Evolutionary conservation across 257 asterid genomes (phyloP).

Genomic region (Penstemon eatonii): DNA sequence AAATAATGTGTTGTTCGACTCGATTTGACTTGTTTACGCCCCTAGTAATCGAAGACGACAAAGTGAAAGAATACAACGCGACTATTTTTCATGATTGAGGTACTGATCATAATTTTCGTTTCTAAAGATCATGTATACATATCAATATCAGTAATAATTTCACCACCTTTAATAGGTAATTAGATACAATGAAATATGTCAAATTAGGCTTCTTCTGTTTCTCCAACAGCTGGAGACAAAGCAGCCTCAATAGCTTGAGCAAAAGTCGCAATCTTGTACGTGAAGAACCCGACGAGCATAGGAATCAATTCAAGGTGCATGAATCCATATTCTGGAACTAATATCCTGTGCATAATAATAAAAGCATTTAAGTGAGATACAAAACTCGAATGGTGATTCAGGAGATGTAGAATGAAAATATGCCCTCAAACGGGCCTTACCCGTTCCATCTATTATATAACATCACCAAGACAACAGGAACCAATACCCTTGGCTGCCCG

Average conservation of each 20-base stretch:
- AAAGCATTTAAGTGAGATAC: conserved; percentile 1
- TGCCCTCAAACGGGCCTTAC: conserved; percentile 34
- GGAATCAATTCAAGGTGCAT: conserved; percentile 83
- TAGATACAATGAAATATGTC: background rate
- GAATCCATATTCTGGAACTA: conserved; percentile 81
- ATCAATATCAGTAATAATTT: background rate
- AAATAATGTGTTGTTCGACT: too few relatives aligned
- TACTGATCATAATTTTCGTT: too few relatives aligned
- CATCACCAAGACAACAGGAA: conserved; percentile 89
- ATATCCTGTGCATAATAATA: conserved; percentile 46
- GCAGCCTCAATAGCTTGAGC: conserved; percentile 70
- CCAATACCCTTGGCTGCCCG: conserved; percentile 85
- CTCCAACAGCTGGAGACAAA: conserved; percentile 36
- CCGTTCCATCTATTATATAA: conserved; percentile 83
- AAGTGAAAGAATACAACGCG: too few relatives aligned
- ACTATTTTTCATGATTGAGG: too few relatives aligned
- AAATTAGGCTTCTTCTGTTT: conserved; percentile 41
- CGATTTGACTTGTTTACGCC: too few relatives aligned
- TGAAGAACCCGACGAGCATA: conserved; percentile 88
- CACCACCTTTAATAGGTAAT: background rate
- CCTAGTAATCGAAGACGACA: too few relatives aligned
- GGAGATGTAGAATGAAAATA: background rate
- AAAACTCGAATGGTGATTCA: background rate
- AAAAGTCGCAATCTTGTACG: conserved; percentile 90
- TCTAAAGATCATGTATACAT: background rate